Conservation (phyloP, 1,284 basidiomycete species). For the Leccinum colubrinum region DNA sequence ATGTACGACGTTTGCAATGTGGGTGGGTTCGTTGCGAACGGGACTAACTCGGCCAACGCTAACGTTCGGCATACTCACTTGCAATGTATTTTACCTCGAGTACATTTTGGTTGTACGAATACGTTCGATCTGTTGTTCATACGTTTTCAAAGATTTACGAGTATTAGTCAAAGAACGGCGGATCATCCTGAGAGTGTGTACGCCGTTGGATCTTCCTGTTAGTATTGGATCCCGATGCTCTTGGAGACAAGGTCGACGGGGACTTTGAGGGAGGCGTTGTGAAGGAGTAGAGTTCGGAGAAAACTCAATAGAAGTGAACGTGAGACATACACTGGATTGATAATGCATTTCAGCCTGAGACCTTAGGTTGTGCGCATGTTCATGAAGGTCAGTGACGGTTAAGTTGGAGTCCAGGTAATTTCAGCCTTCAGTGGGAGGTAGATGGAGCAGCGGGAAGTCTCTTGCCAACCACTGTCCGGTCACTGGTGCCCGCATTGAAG, state of each 20-base stretch:
- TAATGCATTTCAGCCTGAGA: background rate
- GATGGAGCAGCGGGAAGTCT: background rate
- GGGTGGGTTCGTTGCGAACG: constrained; percentile 11
- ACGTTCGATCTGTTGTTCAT: constrained; percentile 1
- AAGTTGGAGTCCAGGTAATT: background rate
- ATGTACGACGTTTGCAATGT: constrained; percentile 22
- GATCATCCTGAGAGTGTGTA: background rate
- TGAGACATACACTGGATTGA: background rate
- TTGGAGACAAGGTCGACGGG: background rate
- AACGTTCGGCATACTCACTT: constrained; percentile 15
- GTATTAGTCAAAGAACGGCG: constrained; percentile 16
- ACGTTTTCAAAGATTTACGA: background rate
- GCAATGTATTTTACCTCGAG: constrained; percentile 18
- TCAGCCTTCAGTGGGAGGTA: background rate
- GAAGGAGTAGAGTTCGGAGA: background rate
- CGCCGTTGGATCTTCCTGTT: background rate
- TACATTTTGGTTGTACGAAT: constrained; percentile 27
- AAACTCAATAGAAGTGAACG: constrained; percentile 5
- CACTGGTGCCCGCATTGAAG: background rate
- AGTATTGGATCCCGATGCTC: background rate
- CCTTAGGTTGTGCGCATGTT: background rate
- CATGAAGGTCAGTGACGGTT: background rate
- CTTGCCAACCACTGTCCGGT: background rate
- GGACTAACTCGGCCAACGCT: constrained; percentile 9
- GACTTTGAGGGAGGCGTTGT: background rate